Percentiles rank a stretch among this genome's conserved stretches.
phyloP scores from a whole-genome alignment of 352 stramenopile genomes.

The Salisapilia sapeloensis region DNA sequence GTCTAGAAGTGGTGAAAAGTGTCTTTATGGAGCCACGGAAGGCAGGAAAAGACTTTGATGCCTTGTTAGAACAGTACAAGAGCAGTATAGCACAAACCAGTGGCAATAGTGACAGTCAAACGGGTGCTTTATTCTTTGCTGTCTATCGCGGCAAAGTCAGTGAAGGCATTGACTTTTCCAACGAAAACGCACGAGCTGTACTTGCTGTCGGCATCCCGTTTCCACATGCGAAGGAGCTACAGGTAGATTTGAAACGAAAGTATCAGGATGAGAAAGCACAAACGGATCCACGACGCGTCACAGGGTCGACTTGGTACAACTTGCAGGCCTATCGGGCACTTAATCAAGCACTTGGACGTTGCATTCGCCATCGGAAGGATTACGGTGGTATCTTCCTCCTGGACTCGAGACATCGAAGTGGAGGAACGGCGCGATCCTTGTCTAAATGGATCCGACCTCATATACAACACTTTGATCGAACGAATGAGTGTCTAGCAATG shows the following conservation, averaged over 20 bases:
- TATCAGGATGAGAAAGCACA: conserved; percentile 69
- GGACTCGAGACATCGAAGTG: conserved; percentile 74
- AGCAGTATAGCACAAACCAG: conserved; percentile 12
- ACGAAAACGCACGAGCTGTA: conserved; percentile 92
- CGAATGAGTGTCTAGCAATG: conserved; percentile 35
- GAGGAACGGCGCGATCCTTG: conserved; percentile 37
- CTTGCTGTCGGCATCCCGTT: conserved; percentile 98
- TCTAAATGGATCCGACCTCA: conserved; percentile 72
- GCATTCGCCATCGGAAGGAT: conserved; percentile 95
- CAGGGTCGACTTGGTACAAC: conserved; percentile 88
- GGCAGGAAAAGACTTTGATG: conserved; percentile 70
- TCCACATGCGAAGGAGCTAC: conserved; percentile 88
- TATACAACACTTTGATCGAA: conserved; percentile 53
- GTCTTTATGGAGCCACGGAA: conserved; percentile 54
- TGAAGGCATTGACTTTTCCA: conserved; percentile 97
- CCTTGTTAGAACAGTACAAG: conserved; percentile 61
- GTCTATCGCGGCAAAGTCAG: conserved; percentile 98
- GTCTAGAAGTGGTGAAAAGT: conserved; percentile 41
- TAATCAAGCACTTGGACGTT: conserved; percentile 97
- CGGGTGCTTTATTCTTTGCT: conserved; percentile 90
- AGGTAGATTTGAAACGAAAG: conserved; percentile 60
- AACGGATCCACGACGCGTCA: conserved; percentile 43
- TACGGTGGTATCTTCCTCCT: conserved; percentile 96
- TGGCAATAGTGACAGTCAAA: conserved; percentile 9
- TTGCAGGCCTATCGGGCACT: conserved; percentile 95